Evolutionary conservation across 208 protist genomes (phyloP).

Genomic region (Trypanosoma melophagium): DNA sequence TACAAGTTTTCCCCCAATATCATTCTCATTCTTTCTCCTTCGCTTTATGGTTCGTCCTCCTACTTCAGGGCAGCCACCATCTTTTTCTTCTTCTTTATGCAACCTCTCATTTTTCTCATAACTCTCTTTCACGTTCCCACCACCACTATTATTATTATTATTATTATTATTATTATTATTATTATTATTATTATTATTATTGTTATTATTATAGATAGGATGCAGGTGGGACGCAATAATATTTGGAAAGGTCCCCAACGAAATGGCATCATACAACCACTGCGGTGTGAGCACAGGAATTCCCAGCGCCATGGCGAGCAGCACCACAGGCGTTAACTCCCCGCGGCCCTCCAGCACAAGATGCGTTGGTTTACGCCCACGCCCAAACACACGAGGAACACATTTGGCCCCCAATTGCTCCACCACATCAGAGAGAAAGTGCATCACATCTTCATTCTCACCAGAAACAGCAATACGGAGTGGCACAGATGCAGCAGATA

Average conservation of each 20-base stretch:
- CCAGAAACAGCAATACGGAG: slow-evolving; percentile 27
- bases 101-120: neutral
- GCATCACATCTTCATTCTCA: slow-evolving; percentile 8
- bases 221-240: slow-evolving; percentile 29
- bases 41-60: neutral
- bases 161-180: slow-evolving; percentile 1
- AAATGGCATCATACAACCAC: slow-evolving; percentile 73
- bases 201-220: slow-evolving; percentile 12
- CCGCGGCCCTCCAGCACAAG: slow-evolving; percentile 20
- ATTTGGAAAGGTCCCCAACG: slow-evolving; percentile 43
- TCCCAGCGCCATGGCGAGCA: slow-evolving; percentile 59
- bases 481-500: slow-evolving; percentile 8
- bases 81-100: too few relatives aligned
- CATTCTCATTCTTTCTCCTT: neutral
- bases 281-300: slow-evolving; percentile 62
- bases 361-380: slow-evolving; percentile 29
- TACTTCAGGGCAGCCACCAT: neutral
- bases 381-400: slow-evolving; percentile 27
- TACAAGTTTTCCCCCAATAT: slow-evolving; percentile 10
- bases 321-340: slow-evolving; percentile 46
- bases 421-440: slow-evolving; percentile 53
- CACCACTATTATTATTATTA: neutral
- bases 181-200: neutral
- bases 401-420: slow-evolving; percentile 52
- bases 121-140: neutral